Evolutionary conservation across 208 protist species (phyloP).

Genomic region (Leishmania major): DNA sequence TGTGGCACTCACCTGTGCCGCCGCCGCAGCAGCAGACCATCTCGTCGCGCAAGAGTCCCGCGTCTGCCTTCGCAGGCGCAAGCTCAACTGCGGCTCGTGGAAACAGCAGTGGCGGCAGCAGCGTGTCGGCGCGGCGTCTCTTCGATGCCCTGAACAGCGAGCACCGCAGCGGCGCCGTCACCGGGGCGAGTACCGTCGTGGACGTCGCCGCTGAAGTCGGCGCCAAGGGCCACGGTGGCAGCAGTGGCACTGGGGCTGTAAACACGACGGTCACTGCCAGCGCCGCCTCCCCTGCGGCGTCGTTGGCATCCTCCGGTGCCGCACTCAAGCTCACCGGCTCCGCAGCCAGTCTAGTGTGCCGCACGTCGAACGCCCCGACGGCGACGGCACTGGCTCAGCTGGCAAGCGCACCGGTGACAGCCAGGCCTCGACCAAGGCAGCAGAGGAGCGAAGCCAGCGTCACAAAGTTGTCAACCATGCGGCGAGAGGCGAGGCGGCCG

Average conservation of each 20-base stretch:
- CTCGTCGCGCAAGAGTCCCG: not conserved
- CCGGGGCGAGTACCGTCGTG: not conserved
- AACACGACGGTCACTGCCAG: not conserved
- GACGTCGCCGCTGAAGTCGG: not conserved
- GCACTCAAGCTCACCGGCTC: not conserved
- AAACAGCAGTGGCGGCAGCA: not conserved
- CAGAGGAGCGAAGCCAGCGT: not conserved
- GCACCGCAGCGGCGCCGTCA: not conserved
- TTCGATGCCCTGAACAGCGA: slow-evolving; percentile 1
- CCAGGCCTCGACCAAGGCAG: not conserved
- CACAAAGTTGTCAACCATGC: not conserved
- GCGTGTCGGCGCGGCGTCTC: slow-evolving; percentile 1
- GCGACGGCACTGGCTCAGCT: not conserved
- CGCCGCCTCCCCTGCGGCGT: not conserved
- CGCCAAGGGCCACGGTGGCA: not conserved
- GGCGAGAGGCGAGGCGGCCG: not conserved
- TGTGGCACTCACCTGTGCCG: not conserved
- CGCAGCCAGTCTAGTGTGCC: not conserved
- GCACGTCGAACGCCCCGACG: not conserved
- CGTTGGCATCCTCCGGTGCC: not conserved
- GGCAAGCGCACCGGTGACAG: not conserved
- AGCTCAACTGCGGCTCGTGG: not conserved
- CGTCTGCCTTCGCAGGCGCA: not conserved
- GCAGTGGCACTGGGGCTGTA: not conserved
- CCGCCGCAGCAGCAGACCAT: not conserved